phyloP scores from a whole-genome alignment of 2,329 filamentous ascomycete species.

The Pseudogymnoascus sp. region DNA sequence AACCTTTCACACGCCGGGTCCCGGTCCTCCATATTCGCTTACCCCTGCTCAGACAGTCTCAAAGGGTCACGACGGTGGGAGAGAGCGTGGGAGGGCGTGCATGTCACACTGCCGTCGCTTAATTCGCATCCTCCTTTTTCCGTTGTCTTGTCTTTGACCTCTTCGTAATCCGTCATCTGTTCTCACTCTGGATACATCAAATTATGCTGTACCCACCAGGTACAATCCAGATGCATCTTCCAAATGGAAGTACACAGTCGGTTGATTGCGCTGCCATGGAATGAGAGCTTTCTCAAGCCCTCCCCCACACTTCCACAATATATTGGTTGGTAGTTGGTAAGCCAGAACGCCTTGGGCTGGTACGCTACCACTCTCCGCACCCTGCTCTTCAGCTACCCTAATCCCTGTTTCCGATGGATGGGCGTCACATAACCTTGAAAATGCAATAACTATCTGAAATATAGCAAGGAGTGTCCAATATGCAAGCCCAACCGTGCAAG shows the following conservation, averaged over 20 bases:
- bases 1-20: neutral
- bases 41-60: neutral
- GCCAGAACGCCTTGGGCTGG: slow-evolving; percentile 7
- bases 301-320: neutral
- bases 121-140: neutral
- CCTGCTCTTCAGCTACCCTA: slow-evolving; percentile 8
- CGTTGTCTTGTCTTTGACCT: neutral
- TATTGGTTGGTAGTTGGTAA: neutral
- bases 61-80: neutral
- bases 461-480: neutral
- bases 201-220: neutral
- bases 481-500: slow-evolving; percentile 4
- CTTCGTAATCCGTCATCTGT: neutral
- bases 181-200: neutral
- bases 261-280: neutral
- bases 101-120: neutral
- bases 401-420: neutral
- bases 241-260: neutral
- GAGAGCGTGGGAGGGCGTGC: neutral
- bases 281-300: neutral
- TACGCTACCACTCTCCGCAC: slow-evolving; percentile 6
- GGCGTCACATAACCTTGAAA: neutral
- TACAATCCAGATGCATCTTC: neutral
- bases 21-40: neutral
- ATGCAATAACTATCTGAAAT: neutral